phyloP scores from a whole-genome alignment of 2,329 filamentous ascomycete genomes.

The Sporothrix brasiliensis region DNA sequence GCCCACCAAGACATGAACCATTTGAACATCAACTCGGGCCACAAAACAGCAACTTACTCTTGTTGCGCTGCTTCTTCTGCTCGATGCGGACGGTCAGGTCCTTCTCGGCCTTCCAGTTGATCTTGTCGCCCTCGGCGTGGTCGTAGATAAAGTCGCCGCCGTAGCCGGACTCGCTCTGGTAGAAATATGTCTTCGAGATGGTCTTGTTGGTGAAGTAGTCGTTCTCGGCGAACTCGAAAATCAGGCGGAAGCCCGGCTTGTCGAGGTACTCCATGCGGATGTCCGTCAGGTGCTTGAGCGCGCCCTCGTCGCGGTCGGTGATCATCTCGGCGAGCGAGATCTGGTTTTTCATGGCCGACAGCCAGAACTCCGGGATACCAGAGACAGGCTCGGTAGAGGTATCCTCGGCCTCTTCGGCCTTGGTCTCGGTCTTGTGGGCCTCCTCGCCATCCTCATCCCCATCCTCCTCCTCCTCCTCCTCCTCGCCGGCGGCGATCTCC shows the following conservation, averaged over 20 bases:
- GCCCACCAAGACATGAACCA: neutral
- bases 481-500: slow-evolving; percentile 84
- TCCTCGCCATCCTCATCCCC: slow-evolving; percentile 59
- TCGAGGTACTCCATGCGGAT: slow-evolving; percentile 99
- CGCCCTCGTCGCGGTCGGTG: slow-evolving; percentile 93
- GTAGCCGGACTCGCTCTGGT: slow-evolving; percentile 98
- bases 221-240: slow-evolving; percentile 95
- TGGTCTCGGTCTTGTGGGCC: slow-evolving; percentile 56
- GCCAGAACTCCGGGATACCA: slow-evolving; percentile 98
- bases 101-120: slow-evolving; percentile 92
- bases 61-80: slow-evolving; percentile 99
- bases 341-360: slow-evolving; percentile 99
- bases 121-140: slow-evolving; percentile 96
- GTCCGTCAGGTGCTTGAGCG: slow-evolving; percentile 85
- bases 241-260: slow-evolving; percentile 94
- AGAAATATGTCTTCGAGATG: slow-evolving; percentile 97
- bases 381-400: slow-evolving; percentile 58
- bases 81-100: slow-evolving; percentile 93
- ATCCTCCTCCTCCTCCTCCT: slow-evolving; percentile 63
- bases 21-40: slow-evolving; percentile 39
- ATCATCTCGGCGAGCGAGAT: slow-evolving; percentile 97
- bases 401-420: slow-evolving; percentile 58
- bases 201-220: slow-evolving; percentile 97
- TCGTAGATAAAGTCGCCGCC: slow-evolving; percentile 99
- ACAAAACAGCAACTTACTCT: slow-evolving; percentile 66